Evolutionary conservation across 768 basidiomycete genomes (phyloP).

Genomic region (Fibroporia radiculosa): DNA sequence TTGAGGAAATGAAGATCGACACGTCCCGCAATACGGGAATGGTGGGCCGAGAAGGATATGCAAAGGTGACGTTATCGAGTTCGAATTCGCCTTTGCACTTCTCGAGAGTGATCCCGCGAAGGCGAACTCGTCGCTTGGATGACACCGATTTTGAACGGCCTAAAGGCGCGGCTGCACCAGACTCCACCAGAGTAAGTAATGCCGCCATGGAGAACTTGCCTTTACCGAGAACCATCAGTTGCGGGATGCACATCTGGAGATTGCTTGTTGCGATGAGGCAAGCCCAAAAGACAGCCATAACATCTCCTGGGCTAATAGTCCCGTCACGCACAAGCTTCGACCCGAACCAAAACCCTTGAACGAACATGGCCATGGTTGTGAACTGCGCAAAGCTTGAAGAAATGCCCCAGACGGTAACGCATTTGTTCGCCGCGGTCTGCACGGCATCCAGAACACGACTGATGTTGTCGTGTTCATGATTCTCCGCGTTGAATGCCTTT

Average conservation of each 20-base stretch:
- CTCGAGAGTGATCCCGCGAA: slow-evolving; percentile 61
- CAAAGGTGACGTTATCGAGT: slow-evolving; percentile 53
- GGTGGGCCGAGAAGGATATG: slow-evolving; percentile 66
- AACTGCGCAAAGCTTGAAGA: slow-evolving; percentile 69
- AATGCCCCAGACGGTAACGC: slow-evolving; percentile 71
- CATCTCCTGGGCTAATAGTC: slow-evolving; percentile 58
- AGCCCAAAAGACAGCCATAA: slow-evolving; percentile 99
- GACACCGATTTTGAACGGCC: slow-evolving; percentile 9
- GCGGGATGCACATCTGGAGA: slow-evolving; percentile 81
- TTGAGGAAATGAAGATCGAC: slow-evolving; percentile 59
- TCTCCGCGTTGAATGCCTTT: slow-evolving; percentile 82
- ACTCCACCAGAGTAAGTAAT: slow-evolving; percentile 52
- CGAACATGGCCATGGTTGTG: slow-evolving; percentile 86
- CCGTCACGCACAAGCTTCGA: slow-evolving; percentile 80
- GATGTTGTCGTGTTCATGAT: slow-evolving; percentile 44
- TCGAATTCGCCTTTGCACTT: slow-evolving; percentile 66
- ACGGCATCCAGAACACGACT: slow-evolving; percentile 37
- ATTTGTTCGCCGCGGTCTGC: slow-evolving; percentile 38
- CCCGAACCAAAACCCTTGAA: slow-evolving; percentile 96
- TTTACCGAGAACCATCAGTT: slow-evolving; percentile 66
- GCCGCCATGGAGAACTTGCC: slow-evolving; percentile 78
- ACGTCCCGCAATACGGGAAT: slow-evolving; percentile 51
- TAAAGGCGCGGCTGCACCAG: slow-evolving; percentile 8
- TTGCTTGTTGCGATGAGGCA: slow-evolving; percentile 86
- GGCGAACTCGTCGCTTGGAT: slow-evolving; percentile 14